Conservation (phyloP, 2,329 filamentous ascomycete genomes). For the Ophiocordyceps camponoti-rufipedis region DNA sequence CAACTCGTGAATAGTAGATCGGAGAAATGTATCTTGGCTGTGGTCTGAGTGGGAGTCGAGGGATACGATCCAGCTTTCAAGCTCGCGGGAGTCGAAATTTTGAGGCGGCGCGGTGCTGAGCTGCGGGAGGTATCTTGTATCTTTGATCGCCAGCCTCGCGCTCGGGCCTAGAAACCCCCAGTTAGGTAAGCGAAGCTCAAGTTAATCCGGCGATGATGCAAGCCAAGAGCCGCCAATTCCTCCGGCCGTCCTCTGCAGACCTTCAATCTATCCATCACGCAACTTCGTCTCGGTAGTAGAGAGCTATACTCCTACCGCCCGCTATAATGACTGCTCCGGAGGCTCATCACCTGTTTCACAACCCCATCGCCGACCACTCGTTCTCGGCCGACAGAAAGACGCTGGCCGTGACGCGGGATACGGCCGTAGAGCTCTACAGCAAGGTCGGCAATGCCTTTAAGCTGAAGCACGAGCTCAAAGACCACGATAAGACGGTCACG, state of each 20-base stretch:
- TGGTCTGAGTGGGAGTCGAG: background rate
- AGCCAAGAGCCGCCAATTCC: background rate
- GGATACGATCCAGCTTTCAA: too few species aligned
- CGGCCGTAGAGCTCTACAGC: constrained; percentile 73
- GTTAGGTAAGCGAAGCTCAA: background rate
- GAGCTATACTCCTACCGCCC: constrained; percentile 44
- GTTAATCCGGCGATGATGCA: constrained; percentile 1
- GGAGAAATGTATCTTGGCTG: background rate
- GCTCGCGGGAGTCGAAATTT: too few species aligned
- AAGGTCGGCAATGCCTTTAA: constrained; percentile 56
- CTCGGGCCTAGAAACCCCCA: background rate
- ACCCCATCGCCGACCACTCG: constrained; percentile 91
- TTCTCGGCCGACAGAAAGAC: constrained; percentile 85
- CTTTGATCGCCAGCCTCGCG: background rate
- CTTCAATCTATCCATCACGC: background rate
- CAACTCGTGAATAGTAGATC: background rate
- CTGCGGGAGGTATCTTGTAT: background rate
- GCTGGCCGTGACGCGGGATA: constrained; percentile 81
- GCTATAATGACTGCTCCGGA: constrained; percentile 63
- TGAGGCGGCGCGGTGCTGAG: too few species aligned
- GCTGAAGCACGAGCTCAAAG: constrained; percentile 81
- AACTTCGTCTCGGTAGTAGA: constrained; percentile 62
- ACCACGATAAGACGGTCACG: constrained; percentile 93
- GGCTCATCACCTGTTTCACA: constrained; percentile 93
- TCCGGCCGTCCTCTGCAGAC: background rate